A percentile compares a stretch with the other conserved stretches of the same genome.
phyloP scores from a whole-genome alignment of 148 eudicot genomes.

The Fallopia convolvulus region DNA sequence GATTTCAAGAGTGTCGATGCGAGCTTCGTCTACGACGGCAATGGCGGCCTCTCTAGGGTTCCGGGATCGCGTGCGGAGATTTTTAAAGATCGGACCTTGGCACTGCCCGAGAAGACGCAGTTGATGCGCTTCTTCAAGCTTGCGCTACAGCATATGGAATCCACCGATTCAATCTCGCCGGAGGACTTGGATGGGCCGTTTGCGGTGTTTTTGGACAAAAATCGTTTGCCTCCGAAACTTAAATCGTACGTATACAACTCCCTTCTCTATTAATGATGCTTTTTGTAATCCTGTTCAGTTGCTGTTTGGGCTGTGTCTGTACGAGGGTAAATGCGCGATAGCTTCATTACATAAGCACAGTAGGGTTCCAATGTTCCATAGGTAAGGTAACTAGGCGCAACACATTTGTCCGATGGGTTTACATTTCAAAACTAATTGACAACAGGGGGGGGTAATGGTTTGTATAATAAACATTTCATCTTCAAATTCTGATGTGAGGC shows the following conservation, averaged over 20 bases:
- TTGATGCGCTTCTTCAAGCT: conserved; percentile 59
- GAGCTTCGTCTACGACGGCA: conserved; percentile 36
- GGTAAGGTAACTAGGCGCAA: no score
- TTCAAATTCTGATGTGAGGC: no score
- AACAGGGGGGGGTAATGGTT: no score
- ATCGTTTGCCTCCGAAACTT: conserved; percentile 44
- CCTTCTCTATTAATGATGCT: conserved; percentile 27
- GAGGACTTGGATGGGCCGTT: conserved; percentile 75
- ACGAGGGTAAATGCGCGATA: no score
- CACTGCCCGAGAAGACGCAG: conserved; percentile 45
- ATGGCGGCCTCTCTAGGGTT: conserved; percentile 37
- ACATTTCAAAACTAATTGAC: no score
- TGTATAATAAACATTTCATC: no score
- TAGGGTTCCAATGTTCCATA: no score
- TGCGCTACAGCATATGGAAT: conserved; percentile 45
- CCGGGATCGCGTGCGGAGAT: conserved; percentile 70
- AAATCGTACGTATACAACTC: conserved; percentile 49
- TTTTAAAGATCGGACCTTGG: conserved; percentile 43
- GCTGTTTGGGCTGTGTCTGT: no score
- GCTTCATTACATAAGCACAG: no score
- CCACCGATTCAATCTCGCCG: conserved; percentile 23
- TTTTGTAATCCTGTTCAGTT: background rate
- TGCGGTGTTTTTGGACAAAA: conserved; percentile 46
- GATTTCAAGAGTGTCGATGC: conserved; percentile 69
- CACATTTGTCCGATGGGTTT: no score